Evolutionary conservation across 2,329 filamentous ascomycete genomes (phyloP).

Genomic region (Plectosphaerella sp.): DNA sequence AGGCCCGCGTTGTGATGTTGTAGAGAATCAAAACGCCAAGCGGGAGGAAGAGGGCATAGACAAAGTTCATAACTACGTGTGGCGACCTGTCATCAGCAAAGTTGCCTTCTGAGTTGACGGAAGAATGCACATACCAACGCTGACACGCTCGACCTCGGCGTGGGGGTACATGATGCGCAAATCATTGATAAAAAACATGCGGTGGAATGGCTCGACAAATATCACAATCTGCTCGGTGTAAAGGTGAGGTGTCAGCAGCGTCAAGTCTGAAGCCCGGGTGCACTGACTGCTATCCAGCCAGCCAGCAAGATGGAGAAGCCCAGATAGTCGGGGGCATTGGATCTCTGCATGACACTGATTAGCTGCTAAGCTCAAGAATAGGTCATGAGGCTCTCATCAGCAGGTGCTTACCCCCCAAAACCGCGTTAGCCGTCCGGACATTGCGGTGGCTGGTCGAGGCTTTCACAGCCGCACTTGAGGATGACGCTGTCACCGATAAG

Average conservation of each 20-base stretch:
- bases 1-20: slow-evolving; percentile 58
- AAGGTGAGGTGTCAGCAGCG: slow-evolving; percentile 10
- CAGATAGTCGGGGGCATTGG: slow-evolving; percentile 85
- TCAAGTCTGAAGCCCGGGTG: slow-evolving; percentile 15
- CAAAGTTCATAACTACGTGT: slow-evolving; percentile 61
- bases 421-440: not conserved
- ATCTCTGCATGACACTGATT: slow-evolving; percentile 46
- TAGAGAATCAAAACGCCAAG: slow-evolving; percentile 61
- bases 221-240: slow-evolving; percentile 52
- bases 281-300: slow-evolving; percentile 58
- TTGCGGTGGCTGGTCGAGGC: not conserved
- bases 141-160: slow-evolving; percentile 76
- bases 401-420: not conserved
- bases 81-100: not conserved
- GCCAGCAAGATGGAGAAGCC: slow-evolving; percentile 68
- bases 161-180: slow-evolving; percentile 81
- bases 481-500: not conserved
- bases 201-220: slow-evolving; percentile 81
- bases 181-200: slow-evolving; percentile 89
- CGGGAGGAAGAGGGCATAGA: slow-evolving; percentile 74
- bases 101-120: not conserved
- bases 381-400: not conserved
- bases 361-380: no score
- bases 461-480: not conserved
- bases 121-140: slow-evolving; percentile 57